Percentiles rank a stretch among this genome's conserved stretches.
Conservation (phyloP, 2,329 filamentous ascomycete species). For the Scedosporium apiospermum region DNA sequence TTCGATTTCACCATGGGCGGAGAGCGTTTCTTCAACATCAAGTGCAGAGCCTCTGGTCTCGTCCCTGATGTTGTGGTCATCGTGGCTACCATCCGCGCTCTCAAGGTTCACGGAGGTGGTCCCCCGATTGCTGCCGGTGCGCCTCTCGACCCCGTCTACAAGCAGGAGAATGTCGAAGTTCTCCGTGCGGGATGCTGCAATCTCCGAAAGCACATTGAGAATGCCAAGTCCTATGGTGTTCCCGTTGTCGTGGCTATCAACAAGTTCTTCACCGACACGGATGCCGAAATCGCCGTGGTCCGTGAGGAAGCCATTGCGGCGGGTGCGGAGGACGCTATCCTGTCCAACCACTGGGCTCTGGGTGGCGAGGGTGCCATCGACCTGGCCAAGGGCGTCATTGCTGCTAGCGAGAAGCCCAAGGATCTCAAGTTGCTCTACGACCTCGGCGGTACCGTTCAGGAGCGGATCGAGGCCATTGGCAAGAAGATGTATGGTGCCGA, state of each 20-base stretch:
- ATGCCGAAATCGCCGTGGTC: conserved; percentile 81
- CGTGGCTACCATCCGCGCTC: conserved; percentile 86
- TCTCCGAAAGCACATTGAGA: conserved; percentile 87
- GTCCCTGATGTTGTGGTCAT: conserved; percentile 90
- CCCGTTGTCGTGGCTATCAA: conserved; percentile 97
- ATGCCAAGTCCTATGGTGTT: conserved; percentile 80
- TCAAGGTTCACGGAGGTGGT: conserved; percentile 95
- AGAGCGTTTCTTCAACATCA: conserved; percentile 99
- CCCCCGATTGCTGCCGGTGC: conserved; percentile 87
- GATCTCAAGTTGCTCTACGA: conserved; percentile 82
- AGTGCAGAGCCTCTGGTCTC: conserved; percentile 89
- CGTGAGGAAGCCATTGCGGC: conserved; percentile 85
- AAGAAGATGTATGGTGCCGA: conserved; percentile 90
- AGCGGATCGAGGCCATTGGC: conserved; percentile 84
- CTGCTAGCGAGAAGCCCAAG: conserved; percentile 73
- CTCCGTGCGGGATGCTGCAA: conserved; percentile 88
- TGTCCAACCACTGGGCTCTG: conserved; percentile 94
- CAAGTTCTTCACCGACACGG: conserved; percentile 88
- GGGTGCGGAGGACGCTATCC: conserved; percentile 86
- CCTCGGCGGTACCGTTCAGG: conserved; percentile 69
- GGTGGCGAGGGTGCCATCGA: conserved; percentile 86
- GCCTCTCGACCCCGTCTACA: conserved; percentile 78
- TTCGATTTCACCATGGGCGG: conserved; percentile 99
- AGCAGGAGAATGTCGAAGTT: conserved; percentile 85
- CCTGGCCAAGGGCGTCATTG: conserved; percentile 77